phyloP scores from a whole-genome alignment of 1,284 basidiomycete species.

The Cryptococcus sp. region DNA sequence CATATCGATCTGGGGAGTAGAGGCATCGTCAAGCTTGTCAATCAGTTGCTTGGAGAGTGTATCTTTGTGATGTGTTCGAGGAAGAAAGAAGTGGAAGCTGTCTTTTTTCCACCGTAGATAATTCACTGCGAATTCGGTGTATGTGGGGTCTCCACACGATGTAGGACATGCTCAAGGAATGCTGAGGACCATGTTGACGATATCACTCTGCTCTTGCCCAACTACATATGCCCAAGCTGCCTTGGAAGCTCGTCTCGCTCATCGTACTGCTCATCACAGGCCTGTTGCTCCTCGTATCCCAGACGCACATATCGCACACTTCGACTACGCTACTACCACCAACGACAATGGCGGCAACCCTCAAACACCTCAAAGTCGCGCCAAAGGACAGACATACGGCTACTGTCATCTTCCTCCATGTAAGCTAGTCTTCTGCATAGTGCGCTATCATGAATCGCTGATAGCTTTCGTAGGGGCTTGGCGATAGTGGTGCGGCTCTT shows the following conservation, averaged over 20 bases:
- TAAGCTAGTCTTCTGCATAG: constrained; percentile 52
- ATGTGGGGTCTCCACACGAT: neutral
- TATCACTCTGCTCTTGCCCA: neutral
- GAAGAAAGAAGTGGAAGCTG: too few relatives aligned
- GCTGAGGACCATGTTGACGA: neutral
- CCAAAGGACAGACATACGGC: constrained; percentile 66
- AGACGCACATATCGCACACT: neutral
- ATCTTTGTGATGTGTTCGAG: too few relatives aligned
- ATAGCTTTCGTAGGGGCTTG: constrained; percentile 38
- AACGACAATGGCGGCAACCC: constrained; percentile 26
- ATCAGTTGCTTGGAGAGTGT: too few relatives aligned
- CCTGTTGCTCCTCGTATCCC: neutral
- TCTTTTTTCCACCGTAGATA: too few relatives aligned
- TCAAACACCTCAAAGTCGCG: constrained; percentile 50
- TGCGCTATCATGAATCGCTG: neutral
- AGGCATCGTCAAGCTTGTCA: too few relatives aligned
- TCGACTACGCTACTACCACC: neutral
- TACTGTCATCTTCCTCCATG: constrained; percentile 86
- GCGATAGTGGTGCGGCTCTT: constrained; percentile 40
- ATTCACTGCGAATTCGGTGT: too few relatives aligned
- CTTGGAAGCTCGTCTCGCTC: neutral
- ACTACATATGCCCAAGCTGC: neutral
- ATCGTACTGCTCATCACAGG: too few relatives aligned
- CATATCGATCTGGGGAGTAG: too few relatives aligned
- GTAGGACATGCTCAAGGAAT: neutral